phyloP scores from a whole-genome alignment of 306 rosid genomes.

The Trifolium pratense region DNA sequence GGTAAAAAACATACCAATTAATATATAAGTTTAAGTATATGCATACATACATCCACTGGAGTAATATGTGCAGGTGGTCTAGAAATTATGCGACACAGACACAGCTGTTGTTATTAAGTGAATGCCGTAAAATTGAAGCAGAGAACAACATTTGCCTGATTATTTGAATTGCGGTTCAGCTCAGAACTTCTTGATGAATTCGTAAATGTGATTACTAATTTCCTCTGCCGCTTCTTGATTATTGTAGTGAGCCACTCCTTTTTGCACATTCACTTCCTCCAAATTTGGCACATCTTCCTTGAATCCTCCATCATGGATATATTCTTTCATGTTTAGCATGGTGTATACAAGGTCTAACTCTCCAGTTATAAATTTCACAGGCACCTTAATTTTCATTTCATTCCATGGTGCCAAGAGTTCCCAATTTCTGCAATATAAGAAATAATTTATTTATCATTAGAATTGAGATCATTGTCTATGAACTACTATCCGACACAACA shows the following conservation, averaged over 20 bases:
- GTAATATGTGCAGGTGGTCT: too few species aligned
- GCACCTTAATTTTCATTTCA: conserved; percentile 38
- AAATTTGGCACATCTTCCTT: conserved; percentile 46
- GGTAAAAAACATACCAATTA: too few species aligned
- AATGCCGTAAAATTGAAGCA: too few species aligned
- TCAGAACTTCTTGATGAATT: conserved; percentile 37
- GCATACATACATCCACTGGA: too few species aligned
- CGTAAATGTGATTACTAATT: conserved; percentile 37
- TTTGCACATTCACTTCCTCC: conserved; percentile 43
- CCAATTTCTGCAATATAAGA: conserved; percentile 46
- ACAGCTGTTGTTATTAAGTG: too few species aligned
- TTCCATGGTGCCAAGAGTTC: conserved; percentile 47
- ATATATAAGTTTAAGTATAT: too few species aligned
- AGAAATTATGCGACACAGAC: too few species aligned
- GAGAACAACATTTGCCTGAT: too few species aligned
- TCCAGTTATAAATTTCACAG: conserved; percentile 40
- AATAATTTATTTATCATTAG: neutral
- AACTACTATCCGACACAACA: neutral
- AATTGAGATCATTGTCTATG: neutral
- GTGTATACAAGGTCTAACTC: conserved; percentile 47
- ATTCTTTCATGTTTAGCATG: conserved; percentile 8
- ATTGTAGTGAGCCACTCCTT: conserved; percentile 51
- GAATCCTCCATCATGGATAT: conserved; percentile 44
- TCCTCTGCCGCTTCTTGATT: conserved; percentile 48
- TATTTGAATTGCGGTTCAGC: neutral